Evolutionary conservation across 768 basidiomycete genomes (phyloP), one percentile per base, ranked within the genome.

Genomic region (Leucocoprinus birnbaumii): DNA sequence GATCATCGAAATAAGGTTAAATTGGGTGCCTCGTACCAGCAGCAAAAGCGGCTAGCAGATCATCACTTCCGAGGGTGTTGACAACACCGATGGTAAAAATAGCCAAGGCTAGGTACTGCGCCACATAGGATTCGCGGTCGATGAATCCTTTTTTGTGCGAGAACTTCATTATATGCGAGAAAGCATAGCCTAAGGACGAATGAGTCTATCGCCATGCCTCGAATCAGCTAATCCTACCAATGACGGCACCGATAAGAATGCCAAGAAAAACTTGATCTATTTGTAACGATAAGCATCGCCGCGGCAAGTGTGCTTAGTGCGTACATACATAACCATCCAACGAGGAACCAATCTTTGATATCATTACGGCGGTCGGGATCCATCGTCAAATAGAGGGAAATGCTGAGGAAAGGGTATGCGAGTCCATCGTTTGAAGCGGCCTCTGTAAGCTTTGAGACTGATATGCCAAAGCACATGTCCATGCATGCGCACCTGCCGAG

Each of bases 371-470:
- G 76, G 2, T 85, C 80, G 0, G 77, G 64, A 59, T 96, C 91
- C 3, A 93, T 60, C 9, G 86, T 86, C 44, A 98, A 76, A 67
- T 96, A 98, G 9, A 98, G 77, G 2, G 95, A 84, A 50, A 98
- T 78, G 24, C 83, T 81, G 53, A 98, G 75, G 67, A 98, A 98
- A 0, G 94, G 94, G 67, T 95, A 97, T 1, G 95, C 94, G 13
- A 98, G 79, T 1, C 97, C 97, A 61, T 98, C 97, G 68, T 99
- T 99, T 5, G 91, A 86, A 0, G 95, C 97, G 3, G 90, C 91
- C 69, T 98, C 96, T 55, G 7, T 2, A 19, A 25, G 43, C 7
- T n/a, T 7, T 37, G 34, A 13, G 24, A 18, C 22, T 8, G 16
- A 5, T 16, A 37, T 40, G 6, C 24, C 5, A 31, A 41, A 21